These are phyloP conservation scores for Neopestalotiopsis clavispora DNA, from an alignment of 2,329 filamentous ascomycete genomes.

Conservation along the genomic window DNA sequence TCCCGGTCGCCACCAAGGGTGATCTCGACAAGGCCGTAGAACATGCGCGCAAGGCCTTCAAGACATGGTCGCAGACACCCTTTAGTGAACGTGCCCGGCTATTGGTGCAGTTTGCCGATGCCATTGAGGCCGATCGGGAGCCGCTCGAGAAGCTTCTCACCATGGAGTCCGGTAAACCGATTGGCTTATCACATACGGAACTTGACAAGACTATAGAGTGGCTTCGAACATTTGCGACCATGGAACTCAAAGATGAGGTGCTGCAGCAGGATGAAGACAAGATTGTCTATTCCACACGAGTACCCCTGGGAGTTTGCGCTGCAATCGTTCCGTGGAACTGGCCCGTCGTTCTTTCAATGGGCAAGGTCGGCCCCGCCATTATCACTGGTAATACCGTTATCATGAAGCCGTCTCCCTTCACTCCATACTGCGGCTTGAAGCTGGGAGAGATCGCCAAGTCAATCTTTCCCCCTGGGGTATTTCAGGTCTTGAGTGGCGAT, in stretches of 20 bases:
- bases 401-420: slow-evolving; percentile 21
- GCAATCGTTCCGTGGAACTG: slow-evolving; percentile 63
- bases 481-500: slow-evolving; percentile 65
- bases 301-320: slow-evolving; percentile 47
- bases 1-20: slow-evolving; percentile 42
- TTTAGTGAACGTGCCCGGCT: slow-evolving; percentile 29
- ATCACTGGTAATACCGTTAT: slow-evolving; percentile 59
- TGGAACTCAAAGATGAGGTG: slow-evolving; percentile 42
- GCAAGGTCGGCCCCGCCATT: slow-evolving; percentile 62
- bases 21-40: slow-evolving; percentile 45
- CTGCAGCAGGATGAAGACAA: slow-evolving; percentile 43
- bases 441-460: slow-evolving; percentile 61
- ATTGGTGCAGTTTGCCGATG: slow-evolving; percentile 32
- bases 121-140: slow-evolving; percentile 24
- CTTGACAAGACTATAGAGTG: slow-evolving; percentile 29
- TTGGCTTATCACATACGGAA: slow-evolving; percentile 30
- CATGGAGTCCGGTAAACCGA: slow-evolving; percentile 37
- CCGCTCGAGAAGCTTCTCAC: slow-evolving; percentile 30
- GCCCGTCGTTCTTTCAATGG: slow-evolving; percentile 54
- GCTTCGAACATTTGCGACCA: slow-evolving; percentile 34
- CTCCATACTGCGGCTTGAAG: slow-evolving; percentile 62
- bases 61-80: slow-evolving; percentile 38
- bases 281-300: slow-evolving; percentile 38
- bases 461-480: slow-evolving; percentile 66
- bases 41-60: slow-evolving; percentile 40